These are phyloP conservation scores for Orbilia blumenaviensis DNA, from an alignment of 2,329 filamentous ascomycete species.

Conservation along the genomic window DNA sequence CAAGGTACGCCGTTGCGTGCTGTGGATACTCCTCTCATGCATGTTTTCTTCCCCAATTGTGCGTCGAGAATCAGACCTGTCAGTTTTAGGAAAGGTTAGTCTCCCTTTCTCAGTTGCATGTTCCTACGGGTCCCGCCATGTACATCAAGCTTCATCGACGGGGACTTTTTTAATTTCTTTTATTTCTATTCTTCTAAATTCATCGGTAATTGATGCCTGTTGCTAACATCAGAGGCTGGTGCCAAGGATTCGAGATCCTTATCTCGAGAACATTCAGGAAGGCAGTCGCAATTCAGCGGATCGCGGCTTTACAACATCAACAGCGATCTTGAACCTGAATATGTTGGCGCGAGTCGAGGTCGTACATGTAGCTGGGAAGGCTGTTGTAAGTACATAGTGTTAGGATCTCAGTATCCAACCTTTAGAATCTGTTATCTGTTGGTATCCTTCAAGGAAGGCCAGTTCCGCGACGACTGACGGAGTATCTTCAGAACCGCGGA, in stretches of 20 bases:
- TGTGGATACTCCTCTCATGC: constrained; percentile 43
- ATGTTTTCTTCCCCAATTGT: constrained; percentile 43
- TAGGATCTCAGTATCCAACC: constrained; percentile 1
- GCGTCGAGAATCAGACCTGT: constrained; percentile 31
- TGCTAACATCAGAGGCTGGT: constrained; percentile 18
- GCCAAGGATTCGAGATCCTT: constrained; percentile 11
- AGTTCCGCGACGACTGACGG: background rate
- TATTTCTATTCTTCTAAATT: background rate
- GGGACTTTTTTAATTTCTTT: constrained; percentile 40
- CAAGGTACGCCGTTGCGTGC: constrained; percentile 42
- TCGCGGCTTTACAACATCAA: constrained; percentile 22
- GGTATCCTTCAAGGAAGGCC: background rate
- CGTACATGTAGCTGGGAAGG: constrained; percentile 12
- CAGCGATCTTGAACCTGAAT: constrained; percentile 22
- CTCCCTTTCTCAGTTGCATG: constrained; percentile 27
- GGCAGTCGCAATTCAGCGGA: constrained; percentile 11
- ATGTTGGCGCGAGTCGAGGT: constrained; percentile 1
- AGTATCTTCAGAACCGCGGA: constrained; percentile 6
- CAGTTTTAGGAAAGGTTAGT: constrained; percentile 52
- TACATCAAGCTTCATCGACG: constrained; percentile 33
- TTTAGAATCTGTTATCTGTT: background rate
- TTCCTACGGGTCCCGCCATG: constrained; percentile 17
- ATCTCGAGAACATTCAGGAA: constrained; percentile 21
- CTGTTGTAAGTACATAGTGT: background rate
- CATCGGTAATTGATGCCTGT: constrained; percentile 2